A percentile compares a stretch with the other conserved stretches of the same genome.
These are phyloP conservation scores for Waltergamsia citrina DNA, from an alignment of 2,329 filamentous ascomycete genomes.

Conservation along the genomic window DNA sequence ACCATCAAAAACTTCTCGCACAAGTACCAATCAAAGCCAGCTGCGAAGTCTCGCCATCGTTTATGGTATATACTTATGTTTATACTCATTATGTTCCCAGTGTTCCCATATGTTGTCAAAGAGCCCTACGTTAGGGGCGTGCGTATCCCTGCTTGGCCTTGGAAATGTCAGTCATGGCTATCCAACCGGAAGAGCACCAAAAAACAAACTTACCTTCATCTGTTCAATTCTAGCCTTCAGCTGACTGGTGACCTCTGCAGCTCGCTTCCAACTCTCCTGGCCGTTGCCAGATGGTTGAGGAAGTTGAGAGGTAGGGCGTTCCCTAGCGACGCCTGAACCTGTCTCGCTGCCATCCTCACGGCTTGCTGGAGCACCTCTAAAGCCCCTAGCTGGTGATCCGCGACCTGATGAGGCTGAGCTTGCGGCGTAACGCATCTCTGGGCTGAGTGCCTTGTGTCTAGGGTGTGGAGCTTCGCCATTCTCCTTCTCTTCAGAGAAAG, in stretches of 20 bases:
- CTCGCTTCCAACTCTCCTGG: constrained; percentile 87
- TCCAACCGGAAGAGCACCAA: constrained; percentile 3
- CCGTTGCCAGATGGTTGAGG: constrained; percentile 22
- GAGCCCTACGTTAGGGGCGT: constrained; percentile 12
- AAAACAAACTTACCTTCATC: constrained; percentile 73
- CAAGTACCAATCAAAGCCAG: neutral
- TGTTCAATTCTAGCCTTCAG: constrained; percentile 95
- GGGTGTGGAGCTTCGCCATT: constrained; percentile 46
- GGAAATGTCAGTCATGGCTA: neutral
- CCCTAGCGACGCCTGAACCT: constrained; percentile 13
- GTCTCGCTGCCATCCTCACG: constrained; percentile 23
- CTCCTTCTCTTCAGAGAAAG: constrained; percentile 68
- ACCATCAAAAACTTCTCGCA: neutral
- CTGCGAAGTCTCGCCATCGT: no score
- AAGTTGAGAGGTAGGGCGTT: constrained; percentile 24
- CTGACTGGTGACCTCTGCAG: constrained; percentile 95
- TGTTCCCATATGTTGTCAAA: no score
- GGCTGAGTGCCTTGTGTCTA: constrained; percentile 41
- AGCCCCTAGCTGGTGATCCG: constrained; percentile 50
- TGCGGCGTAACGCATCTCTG: constrained; percentile 42
- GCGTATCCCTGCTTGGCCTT: constrained; percentile 19
- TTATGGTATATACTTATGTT: no score
- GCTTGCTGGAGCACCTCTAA: constrained; percentile 24
- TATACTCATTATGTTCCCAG: no score
- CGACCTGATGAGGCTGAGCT: constrained; percentile 44